Evolutionary conservation across 1,284 basidiomycete species (phyloP).

Genomic region (Golubevia sp.): DNA sequence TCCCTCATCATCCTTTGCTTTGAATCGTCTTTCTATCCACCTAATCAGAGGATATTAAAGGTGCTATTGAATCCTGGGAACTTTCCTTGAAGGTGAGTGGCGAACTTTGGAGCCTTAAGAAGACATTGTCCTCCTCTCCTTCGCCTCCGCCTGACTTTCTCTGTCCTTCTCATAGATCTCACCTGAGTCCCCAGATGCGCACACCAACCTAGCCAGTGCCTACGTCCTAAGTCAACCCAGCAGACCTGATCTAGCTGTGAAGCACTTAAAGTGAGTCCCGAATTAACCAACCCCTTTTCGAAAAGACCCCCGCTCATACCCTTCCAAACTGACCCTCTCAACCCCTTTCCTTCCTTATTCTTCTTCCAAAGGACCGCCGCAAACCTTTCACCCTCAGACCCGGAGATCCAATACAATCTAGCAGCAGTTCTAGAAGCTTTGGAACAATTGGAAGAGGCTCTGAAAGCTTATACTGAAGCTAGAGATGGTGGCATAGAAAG

Average conservation of each 20-base stretch:
- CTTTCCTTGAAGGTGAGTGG: constrained; percentile 13
- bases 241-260: constrained; percentile 84
- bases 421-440: constrained; percentile 88
- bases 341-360: constrained; percentile 25
- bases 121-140: constrained; percentile 13
- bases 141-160: constrained; percentile 9
- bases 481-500: constrained; percentile 79
- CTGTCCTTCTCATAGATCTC: constrained; percentile 66
- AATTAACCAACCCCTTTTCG: no score
- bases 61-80: constrained; percentile 43
- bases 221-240: constrained; percentile 85
- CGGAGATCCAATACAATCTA: constrained; percentile 92
- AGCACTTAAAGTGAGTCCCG: constrained; percentile 81
- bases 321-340: constrained; percentile 29
- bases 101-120: no score
- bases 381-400: constrained; percentile 83
- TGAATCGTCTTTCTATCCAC: not conserved
- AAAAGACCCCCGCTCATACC: no score
- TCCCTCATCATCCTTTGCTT: not conserved
- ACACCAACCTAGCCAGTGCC: constrained; percentile 91
- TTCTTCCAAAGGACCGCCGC: constrained; percentile 72
- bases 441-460: constrained; percentile 78
- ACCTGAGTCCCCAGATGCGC: constrained; percentile 84
- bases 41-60: constrained; percentile 18
- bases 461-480: constrained; percentile 78